Evolutionary conservation across 179 eudicot genomes (phyloP), one percentile per base, ranked within the genome.

Genomic region (Beta macrorhiza): DNA sequence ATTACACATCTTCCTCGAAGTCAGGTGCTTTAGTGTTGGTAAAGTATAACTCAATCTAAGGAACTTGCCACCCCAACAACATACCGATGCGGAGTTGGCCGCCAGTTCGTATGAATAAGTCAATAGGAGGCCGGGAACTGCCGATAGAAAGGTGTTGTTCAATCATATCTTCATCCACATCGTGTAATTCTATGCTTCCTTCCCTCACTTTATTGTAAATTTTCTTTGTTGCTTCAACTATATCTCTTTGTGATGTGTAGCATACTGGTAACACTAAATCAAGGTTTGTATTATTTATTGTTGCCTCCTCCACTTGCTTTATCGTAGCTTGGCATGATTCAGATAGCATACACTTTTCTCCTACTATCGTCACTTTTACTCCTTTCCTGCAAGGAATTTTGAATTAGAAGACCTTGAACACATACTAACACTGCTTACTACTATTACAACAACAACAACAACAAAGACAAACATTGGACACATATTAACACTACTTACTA

Each of bases 251-350:
- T 58, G 51, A 44, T 3, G 76, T 52, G 44, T 73, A 73, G 37
- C 63, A 73, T 14, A 53, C 16, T 69, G 73, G 8, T 44, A 69
- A 44, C 13, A 45, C 17, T 7, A 16, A 69, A 42, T 69, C 53
- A 37, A 70, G 76, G 3, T 13, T 70, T 14, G 62, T 19, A 17
- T 42, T 52, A 6, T 57, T 6, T 62, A 44, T 79, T 1, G 81
- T 79, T 70, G 67, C 68, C 4, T 79, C 81, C 37, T 70, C 81
- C 25, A 69, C 81, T 69, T 70, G 20, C 3, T 79, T 56, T 58
- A 70, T 58, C 20, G 16, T 37, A 3, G 19, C 76, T 79, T 70
- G 75, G 9, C 49, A 22, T 13, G 58, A 79, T 9, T 70, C 51
- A 5, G 81, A n/a, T 3, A 79, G 29, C 76, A 52, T 69, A 5